phyloP scores from a whole-genome alignment of 2,329 filamentous ascomycete genomes.

The Xylaria sp. region DNA sequence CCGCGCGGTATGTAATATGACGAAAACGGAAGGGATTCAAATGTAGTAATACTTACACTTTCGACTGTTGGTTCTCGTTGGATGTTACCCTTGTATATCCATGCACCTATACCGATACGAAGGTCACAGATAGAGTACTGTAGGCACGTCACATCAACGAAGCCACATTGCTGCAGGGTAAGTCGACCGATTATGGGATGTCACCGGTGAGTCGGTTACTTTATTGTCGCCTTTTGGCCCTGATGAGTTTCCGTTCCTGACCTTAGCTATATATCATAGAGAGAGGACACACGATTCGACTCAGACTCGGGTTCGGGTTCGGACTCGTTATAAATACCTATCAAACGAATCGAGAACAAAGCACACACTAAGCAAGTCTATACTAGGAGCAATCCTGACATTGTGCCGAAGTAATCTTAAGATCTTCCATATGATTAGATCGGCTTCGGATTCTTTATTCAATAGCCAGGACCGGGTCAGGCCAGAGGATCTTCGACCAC shows the following conservation, averaged over 20 bases:
- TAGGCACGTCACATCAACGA: constrained; percentile 6
- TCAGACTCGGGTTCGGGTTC: background rate
- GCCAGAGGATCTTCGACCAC: background rate
- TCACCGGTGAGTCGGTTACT: constrained; percentile 12
- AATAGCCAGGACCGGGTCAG: background rate
- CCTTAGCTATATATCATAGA: background rate
- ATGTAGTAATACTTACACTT: background rate
- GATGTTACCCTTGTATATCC: constrained; percentile 7
- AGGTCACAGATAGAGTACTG: constrained; percentile 8
- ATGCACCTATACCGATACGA: background rate
- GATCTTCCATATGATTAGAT: constrained; percentile 1
- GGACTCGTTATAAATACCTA: background rate
- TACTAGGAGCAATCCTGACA: background rate
- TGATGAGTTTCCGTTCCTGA: background rate
- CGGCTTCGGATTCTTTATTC: background rate
- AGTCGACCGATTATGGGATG: constrained; percentile 24
- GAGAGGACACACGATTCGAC: too few relatives aligned
- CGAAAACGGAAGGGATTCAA: background rate
- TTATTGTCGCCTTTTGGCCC: background rate
- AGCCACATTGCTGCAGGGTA: constrained; percentile 14
- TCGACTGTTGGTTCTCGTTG: background rate
- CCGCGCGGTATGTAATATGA: background rate
- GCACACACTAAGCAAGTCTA: background rate
- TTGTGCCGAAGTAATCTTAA: background rate
- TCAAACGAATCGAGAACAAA: too few relatives aligned